phyloP scores from a whole-genome alignment of 208 protist species.

The Leptomonas pyrrhocoris region DNA sequence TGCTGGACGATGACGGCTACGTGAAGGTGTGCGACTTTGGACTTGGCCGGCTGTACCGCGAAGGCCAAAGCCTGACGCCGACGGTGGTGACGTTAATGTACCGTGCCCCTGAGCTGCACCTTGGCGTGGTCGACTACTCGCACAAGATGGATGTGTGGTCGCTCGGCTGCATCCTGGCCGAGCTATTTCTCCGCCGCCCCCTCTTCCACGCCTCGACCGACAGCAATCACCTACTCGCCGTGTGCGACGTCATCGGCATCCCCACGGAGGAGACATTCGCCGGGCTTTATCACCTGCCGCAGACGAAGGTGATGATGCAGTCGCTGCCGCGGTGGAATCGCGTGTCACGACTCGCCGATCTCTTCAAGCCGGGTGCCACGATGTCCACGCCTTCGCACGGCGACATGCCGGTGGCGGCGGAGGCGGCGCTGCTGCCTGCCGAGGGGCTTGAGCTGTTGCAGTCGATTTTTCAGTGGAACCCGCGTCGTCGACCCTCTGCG shows the following conservation, averaged over 20 bases:
- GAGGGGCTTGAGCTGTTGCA: constrained; percentile 78
- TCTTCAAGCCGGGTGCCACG: constrained; percentile 42
- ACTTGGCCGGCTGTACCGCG: constrained; percentile 81
- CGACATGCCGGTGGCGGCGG: constrained; percentile 18
- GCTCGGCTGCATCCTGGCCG: constrained; percentile 97
- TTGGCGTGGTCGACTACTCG: constrained; percentile 86
- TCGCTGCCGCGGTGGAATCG: constrained; percentile 63
- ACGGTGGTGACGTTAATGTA: constrained; percentile 97
- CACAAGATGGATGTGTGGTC: constrained; percentile 97
- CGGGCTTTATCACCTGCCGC: constrained; percentile 72
- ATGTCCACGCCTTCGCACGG: constrained; percentile 24
- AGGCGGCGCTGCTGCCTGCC: constrained; percentile 28
- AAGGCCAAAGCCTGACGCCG: constrained; percentile 78
- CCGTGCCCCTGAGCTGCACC: constrained; percentile 93
- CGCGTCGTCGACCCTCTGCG: constrained; percentile 68
- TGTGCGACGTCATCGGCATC: constrained; percentile 94
- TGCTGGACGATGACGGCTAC: constrained; percentile 61
- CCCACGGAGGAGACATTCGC: constrained; percentile 89
- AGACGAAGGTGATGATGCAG: constrained; percentile 56
- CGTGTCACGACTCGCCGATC: constrained; percentile 41
- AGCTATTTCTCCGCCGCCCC: constrained; percentile 97
- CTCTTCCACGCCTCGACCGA: constrained; percentile 94
- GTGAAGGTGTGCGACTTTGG: constrained; percentile 93
- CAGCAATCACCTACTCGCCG: constrained; percentile 78
- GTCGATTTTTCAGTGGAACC: constrained; percentile 80